Percentiles rank a stretch among this genome's conserved stretches.
These are phyloP conservation scores for Alternaria viburni DNA, from an alignment of 2,329 filamentous ascomycete genomes.

Conservation along the genomic window DNA sequence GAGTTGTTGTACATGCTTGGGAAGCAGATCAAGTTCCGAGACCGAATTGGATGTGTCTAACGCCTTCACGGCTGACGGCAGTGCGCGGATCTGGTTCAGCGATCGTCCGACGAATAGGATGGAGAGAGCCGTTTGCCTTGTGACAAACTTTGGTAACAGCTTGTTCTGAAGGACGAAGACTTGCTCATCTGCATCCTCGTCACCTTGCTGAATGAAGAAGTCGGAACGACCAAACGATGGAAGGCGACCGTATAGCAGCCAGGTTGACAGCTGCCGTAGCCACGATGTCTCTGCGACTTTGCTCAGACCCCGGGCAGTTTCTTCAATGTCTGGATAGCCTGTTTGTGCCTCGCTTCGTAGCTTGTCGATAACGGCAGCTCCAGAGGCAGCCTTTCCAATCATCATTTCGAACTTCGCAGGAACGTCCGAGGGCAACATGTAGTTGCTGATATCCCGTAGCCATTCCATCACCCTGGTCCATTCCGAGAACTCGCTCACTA, in stretches of 20 bases:
- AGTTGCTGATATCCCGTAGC: constrained; percentile 76
- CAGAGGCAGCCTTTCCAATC: constrained; percentile 59
- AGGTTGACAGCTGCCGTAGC: constrained; percentile 88
- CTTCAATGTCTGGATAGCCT: constrained; percentile 85
- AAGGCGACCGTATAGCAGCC: constrained; percentile 86
- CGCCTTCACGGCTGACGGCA: constrained; percentile 38
- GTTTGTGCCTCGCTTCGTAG: constrained; percentile 80
- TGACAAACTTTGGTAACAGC: constrained; percentile 81
- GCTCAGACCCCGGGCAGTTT: constrained; percentile 74
- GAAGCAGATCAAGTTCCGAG: constrained; percentile 65
- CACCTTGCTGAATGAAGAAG: constrained; percentile 73
- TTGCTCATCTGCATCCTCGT: constrained; percentile 41
- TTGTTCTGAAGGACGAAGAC: constrained; percentile 44
- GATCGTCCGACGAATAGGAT: constrained; percentile 92
- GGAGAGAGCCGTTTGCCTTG: constrained; percentile 73
- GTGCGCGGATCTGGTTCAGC: constrained; percentile 75
- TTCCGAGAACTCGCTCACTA: constrained; percentile 83
- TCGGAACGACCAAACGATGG: constrained; percentile 80
- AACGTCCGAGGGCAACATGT: constrained; percentile 62
- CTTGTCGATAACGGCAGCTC: constrained; percentile 77
- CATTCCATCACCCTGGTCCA: constrained; percentile 88
- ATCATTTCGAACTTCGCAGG: constrained; percentile 17
- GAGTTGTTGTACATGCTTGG: constrained; percentile 72
- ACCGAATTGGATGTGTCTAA: constrained; percentile 33
- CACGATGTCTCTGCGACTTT: constrained; percentile 84